Evolutionary conservation across 768 basidiomycete species (phyloP).

Genomic region (Boletales sp.): DNA sequence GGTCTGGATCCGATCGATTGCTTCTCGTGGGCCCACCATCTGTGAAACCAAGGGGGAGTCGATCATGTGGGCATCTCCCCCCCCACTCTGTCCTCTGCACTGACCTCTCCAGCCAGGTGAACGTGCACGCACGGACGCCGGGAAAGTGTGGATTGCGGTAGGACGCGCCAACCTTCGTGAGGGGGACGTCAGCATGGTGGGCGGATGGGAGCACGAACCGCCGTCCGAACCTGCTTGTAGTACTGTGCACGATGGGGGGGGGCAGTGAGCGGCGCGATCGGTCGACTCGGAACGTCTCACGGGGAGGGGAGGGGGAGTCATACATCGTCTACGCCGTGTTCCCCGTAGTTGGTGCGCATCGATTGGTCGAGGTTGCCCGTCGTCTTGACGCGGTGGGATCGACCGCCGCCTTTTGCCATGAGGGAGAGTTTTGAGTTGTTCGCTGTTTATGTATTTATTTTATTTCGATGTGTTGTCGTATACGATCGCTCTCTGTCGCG

Average conservation of each 20-base stretch:
- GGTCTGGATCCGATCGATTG: conserved; percentile 4
- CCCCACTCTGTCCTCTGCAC: not conserved
- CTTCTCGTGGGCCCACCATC: conserved; percentile 25
- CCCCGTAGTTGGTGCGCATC: conserved; percentile 50
- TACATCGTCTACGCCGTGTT: conserved; percentile 60
- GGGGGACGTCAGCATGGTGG: not conserved
- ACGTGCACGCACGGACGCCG: conserved; percentile 54
- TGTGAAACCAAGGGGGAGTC: conserved; percentile 11
- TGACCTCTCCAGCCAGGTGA: conserved; percentile 51
- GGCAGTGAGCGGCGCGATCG: conserved; percentile 1
- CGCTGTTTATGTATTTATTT: no score
- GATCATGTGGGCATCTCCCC: not conserved
- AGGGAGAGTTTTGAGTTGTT: no score
- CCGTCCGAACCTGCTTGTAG: conserved; percentile 24
- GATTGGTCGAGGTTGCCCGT: conserved; percentile 33
- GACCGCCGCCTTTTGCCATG: conserved; percentile 6
- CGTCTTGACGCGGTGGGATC: conserved; percentile 22
- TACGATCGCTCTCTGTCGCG: no score
- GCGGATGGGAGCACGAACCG: not conserved
- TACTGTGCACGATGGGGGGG: conserved; percentile 14
- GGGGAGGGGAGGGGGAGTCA: conserved; percentile 6
- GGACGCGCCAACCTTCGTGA: conserved; percentile 49
- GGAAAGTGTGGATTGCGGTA: conserved; percentile 76
- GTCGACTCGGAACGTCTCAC: not conserved
- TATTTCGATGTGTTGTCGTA: no score